Conservation (phyloP, 2,329 filamentous ascomycete genomes). For the Pseudogymnoascus sp. region DNA sequence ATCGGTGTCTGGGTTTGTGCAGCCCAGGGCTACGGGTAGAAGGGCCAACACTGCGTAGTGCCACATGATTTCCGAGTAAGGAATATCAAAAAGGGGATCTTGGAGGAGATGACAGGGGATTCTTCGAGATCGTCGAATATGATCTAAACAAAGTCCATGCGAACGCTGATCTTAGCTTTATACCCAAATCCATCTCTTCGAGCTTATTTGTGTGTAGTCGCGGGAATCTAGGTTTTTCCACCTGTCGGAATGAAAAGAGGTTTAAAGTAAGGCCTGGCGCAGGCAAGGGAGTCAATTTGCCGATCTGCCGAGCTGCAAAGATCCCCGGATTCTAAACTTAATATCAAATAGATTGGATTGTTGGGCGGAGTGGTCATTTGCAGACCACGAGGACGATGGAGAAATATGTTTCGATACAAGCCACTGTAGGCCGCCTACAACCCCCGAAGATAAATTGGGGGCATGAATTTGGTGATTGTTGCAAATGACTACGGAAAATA, state of each 20-base stretch:
- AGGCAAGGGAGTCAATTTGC: not conserved
- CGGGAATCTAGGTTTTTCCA: not conserved
- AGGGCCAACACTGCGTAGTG: not conserved
- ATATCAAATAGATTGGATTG: not conserved
- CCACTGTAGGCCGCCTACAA: not conserved
- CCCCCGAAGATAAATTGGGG: not conserved
- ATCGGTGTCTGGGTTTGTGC: not conserved
- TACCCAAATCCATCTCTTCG: not conserved
- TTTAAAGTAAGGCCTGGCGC: not conserved
- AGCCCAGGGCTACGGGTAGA: not conserved
- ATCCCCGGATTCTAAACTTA: not conserved
- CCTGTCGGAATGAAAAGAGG: not conserved
- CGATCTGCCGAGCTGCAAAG: not conserved
- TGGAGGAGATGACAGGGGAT: not conserved
- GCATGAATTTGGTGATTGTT: not conserved
- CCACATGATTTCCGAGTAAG: constrained; percentile 1
- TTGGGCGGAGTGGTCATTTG: not conserved
- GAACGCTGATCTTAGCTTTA: constrained; percentile 4
- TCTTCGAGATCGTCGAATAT: not conserved
- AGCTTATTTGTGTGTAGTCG: not conserved
- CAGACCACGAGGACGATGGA: not conserved
- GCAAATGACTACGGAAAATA: not conserved
- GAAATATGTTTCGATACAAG: not conserved
- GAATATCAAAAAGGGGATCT: not conserved
- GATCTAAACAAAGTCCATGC: not conserved